Percentiles rank a stretch among this genome's conserved stretches.
phyloP scores from a whole-genome alignment of 345 rosid genomes.

The Salix purpurea region DNA sequence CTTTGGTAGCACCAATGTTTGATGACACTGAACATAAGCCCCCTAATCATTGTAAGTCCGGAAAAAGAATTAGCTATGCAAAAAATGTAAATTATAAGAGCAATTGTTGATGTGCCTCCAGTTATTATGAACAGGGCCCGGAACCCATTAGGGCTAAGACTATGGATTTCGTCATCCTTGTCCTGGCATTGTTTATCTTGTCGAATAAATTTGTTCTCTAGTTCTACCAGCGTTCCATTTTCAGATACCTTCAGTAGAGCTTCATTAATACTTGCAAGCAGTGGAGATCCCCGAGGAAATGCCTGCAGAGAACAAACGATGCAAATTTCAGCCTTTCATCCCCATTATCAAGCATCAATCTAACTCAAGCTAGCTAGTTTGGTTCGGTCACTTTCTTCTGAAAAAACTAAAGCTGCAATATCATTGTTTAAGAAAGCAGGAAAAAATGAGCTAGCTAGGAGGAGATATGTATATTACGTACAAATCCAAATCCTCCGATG shows the following conservation, averaged over 20 bases:
- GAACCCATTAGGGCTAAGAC: slow-evolving; percentile 13
- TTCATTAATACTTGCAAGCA: slow-evolving; percentile 14
- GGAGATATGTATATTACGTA: neutral
- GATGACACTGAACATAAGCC: neutral
- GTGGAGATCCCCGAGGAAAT: slow-evolving; percentile 21
- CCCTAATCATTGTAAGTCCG: neutral
- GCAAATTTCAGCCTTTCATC: too few species aligned
- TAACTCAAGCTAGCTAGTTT: too few species aligned
- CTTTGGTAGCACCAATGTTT: neutral
- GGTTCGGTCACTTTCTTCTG: neutral
- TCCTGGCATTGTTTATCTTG: slow-evolving; percentile 2
- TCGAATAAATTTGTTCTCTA: slow-evolving; percentile 14
- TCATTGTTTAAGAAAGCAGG: too few species aligned
- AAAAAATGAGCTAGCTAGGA: neutral
- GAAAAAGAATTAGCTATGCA: neutral
- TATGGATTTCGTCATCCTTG: slow-evolving; percentile 9
- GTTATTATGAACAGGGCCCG: slow-evolving; percentile 16
- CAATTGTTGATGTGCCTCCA: slow-evolving; percentile 22
- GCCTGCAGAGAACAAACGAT: slow-evolving; percentile 3
- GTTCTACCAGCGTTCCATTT: slow-evolving; percentile 18
- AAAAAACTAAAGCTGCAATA: neutral
- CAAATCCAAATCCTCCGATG: slow-evolving; percentile 27
- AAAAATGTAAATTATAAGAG: slow-evolving; percentile 1
- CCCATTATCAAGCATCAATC: too few species aligned
- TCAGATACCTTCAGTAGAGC: slow-evolving; percentile 27